These are phyloP conservation scores for Phytophthora capsici DNA, from an alignment of 352 stramenopile species.

Conservation along the genomic window DNA sequence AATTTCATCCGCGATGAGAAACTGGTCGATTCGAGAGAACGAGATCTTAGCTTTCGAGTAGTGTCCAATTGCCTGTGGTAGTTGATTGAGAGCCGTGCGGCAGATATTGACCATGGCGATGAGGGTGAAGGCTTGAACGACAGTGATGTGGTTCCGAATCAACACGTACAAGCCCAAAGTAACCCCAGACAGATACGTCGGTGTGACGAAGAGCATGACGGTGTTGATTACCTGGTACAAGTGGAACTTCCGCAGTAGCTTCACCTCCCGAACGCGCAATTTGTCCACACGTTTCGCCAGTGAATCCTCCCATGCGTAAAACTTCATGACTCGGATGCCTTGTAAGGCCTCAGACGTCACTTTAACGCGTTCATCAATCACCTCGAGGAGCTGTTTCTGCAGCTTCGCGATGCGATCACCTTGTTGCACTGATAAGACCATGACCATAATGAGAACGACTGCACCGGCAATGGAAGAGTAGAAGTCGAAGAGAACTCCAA, in stretches of 20 bases:
- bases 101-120: constrained; percentile 37
- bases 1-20: constrained; percentile 8
- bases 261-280: constrained; percentile 50
- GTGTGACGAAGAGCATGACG: constrained; percentile 57
- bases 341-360: constrained; percentile 92
- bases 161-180: constrained; percentile 50
- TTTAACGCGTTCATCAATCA: constrained; percentile 86
- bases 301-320: constrained; percentile 81
- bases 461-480: constrained; percentile 17
- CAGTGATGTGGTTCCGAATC: constrained; percentile 22
- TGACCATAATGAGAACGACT: constrained; percentile 23
- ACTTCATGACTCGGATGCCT: constrained; percentile 90
- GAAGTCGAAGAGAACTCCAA: constrained; percentile 34
- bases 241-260: constrained; percentile 42
- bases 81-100: constrained; percentile 12
- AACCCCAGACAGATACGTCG: constrained; percentile 38
- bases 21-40: constrained; percentile 20
- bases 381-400: constrained; percentile 21
- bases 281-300: constrained; percentile 33
- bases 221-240: constrained; percentile 63
- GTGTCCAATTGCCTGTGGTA: constrained; percentile 14
- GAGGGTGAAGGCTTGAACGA: constrained; percentile 33
- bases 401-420: constrained; percentile 19
- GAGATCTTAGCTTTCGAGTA: constrained; percentile 28
- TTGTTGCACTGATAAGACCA: constrained; percentile 21